phyloP scores from a whole-genome alignment of 2,329 filamentous ascomycete species.

The Colletotrichum sp. region DNA sequence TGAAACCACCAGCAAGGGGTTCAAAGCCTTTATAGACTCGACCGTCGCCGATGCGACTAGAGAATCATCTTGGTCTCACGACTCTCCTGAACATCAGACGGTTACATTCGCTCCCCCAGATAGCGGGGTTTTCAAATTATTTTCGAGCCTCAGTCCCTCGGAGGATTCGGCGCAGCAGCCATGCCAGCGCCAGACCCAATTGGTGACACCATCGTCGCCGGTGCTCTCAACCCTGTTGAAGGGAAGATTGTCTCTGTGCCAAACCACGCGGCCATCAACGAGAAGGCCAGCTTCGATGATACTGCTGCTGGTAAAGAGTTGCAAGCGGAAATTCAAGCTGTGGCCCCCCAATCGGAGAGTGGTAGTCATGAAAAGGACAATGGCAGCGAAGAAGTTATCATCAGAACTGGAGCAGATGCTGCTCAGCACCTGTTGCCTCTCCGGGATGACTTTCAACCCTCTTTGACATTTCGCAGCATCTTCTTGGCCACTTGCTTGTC shows the following conservation, averaged over 20 bases:
- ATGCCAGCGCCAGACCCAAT: background rate
- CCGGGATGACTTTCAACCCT: conserved; percentile 56
- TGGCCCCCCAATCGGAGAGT: conserved; percentile 13
- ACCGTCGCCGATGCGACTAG: background rate
- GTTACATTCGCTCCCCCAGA: background rate
- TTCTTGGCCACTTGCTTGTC: conserved; percentile 53
- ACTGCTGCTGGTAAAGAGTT: conserved; percentile 16
- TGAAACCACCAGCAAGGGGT: background rate
- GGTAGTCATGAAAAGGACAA: conserved; percentile 21
- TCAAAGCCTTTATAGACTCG: background rate
- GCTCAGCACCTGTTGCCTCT: conserved; percentile 52
- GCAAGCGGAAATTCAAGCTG: conserved; percentile 26
- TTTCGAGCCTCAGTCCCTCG: background rate
- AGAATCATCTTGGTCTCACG: background rate
- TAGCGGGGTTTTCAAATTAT: background rate
- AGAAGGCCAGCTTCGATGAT: conserved; percentile 27
- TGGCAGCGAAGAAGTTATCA: conserved; percentile 46
- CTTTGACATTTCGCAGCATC: conserved; percentile 58
- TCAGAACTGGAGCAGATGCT: conserved; percentile 57
- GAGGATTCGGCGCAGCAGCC: background rate
- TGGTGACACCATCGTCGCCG: conserved; percentile 27
- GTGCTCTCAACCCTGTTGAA: conserved; percentile 30
- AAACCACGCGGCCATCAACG: conserved; percentile 31
- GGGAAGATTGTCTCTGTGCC: conserved; percentile 32
- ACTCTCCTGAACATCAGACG: background rate